Conservation (phyloP, 1,284 basidiomycete species). For the Cryptococcus hybrid region DNA sequence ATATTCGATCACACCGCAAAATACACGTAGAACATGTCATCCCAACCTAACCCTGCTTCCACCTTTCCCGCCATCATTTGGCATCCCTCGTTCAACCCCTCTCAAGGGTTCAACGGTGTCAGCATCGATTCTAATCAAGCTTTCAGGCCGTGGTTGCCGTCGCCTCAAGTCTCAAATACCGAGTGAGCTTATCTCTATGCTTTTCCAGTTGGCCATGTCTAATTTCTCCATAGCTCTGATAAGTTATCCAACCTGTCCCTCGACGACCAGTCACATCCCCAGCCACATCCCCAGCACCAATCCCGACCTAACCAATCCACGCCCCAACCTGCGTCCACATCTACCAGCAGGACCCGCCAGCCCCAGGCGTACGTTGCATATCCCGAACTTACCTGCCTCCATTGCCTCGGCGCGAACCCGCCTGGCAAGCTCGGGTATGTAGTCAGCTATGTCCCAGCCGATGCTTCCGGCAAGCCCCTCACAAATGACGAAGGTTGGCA, state of each 20-base stretch:
- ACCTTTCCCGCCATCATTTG: constrained; percentile 3
- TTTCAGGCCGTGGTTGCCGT: constrained; percentile 1
- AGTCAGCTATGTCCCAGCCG: constrained; percentile 13
- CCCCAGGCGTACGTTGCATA: constrained; percentile 9
- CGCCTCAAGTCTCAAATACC: neutral
- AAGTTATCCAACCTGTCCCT: too few species aligned
- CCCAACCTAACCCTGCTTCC: too few species aligned
- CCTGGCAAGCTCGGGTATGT: constrained; percentile 17
- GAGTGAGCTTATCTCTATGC: neutral
- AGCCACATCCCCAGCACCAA: too few species aligned
- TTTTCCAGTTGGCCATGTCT: too few species aligned
- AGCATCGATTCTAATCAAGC: neutral
- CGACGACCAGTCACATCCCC: too few species aligned
- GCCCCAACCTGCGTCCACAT: neutral
- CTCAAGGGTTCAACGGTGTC: neutral
- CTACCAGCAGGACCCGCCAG: neutral
- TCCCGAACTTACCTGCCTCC: constrained; percentile 17
- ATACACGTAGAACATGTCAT: too few species aligned
- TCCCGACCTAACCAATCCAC: too few species aligned
- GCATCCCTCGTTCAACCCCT: neutral
- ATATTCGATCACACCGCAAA: too few species aligned
- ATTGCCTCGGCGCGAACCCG: constrained; percentile 15
- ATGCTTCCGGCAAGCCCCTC: neutral
- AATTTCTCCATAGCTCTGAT: too few species aligned
- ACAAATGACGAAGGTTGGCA: neutral